Base-by-base conservation (phyloP, 2,329 filamentous ascomycete genomes). In the Cladosporium sp. region DNA sequence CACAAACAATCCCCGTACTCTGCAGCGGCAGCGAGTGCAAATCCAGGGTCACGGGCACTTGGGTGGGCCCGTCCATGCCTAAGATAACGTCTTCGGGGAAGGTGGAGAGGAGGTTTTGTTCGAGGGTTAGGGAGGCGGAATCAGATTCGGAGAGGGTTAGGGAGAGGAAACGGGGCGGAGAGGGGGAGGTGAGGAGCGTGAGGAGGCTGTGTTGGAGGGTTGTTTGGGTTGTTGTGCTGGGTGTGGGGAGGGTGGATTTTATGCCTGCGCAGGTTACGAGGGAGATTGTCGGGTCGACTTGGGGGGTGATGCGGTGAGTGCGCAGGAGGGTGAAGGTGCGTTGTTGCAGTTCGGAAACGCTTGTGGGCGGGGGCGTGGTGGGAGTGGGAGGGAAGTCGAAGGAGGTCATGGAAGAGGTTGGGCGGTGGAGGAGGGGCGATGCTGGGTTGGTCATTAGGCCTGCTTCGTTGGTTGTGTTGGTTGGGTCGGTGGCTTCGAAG, bases 1-100 rank as follows among this genome's bases (percentile, higher is more conserved):
- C 92, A 59, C 91, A 96, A 3, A 98, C 89, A 51, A 98, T 96
- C 18, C 92, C 92, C 0, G 91, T 95, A 7, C 89, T 90, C 67
- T 95, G 89, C 36, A 92, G 78, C 0, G 92, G 88, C 35, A 97
- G 73, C 36, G 82, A 82, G 16, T 81, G 82, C 20, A 98, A 77
- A 60, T 97, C 89, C 3, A 98, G 78, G 52, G 90, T 92, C 59
- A 98, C 93, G 1, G 93, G 90, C 1, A 94, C 82, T 29, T 66
- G 29, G 91, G 76, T 52, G 81, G 82, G 57, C 83, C 83, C 47
- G 83, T 83, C 40, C 80, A 87, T 53, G 84, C 79, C 90, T 0
- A 95, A 80, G 2, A 97, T 72, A 0, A 88, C 80, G 59, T 86
- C 84, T 16, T 67, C 67, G 18, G 66, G 57, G 48, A 75, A 74